These are phyloP conservation scores for Ophiostoma ips DNA, from an alignment of 2,329 filamentous ascomycete species.

Conservation along the genomic window DNA sequence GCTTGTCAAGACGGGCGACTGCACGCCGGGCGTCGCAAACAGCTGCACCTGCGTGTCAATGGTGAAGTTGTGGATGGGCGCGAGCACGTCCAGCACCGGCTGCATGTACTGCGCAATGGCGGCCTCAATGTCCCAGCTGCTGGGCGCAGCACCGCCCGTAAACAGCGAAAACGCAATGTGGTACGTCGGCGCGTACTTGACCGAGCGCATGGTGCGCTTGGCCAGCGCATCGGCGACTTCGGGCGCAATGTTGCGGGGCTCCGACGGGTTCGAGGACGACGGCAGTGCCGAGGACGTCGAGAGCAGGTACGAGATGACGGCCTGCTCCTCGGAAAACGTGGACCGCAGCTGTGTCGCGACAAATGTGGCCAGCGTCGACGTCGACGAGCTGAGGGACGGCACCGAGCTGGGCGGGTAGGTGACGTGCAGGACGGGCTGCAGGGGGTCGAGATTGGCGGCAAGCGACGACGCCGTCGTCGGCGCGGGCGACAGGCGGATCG, in stretches of 20 bases:
- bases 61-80: conserved; percentile 83
- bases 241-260: conserved; percentile 32
- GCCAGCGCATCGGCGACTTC: conserved; percentile 41
- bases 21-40: conserved; percentile 60
- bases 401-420: conserved; percentile 59
- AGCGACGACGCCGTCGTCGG: conserved; percentile 38
- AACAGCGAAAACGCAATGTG: conserved; percentile 95
- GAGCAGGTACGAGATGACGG: conserved; percentile 64
- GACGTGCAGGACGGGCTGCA: conserved; percentile 59
- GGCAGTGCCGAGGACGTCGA: conserved; percentile 42
- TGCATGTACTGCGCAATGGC: conserved; percentile 70
- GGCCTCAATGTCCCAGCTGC: conserved; percentile 78
- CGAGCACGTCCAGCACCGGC: conserved; percentile 66
- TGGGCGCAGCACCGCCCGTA: conserved; percentile 62
- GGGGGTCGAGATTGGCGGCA: conserved; percentile 48
- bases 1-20: conserved; percentile 46
- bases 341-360: conserved; percentile 65
- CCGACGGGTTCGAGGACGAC: background rate
- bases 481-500: conserved; percentile 55
- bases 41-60: conserved; percentile 93
- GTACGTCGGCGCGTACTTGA: conserved; percentile 88
- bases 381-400: conserved; percentile 51
- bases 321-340: conserved; percentile 77
- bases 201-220: conserved; percentile 66
- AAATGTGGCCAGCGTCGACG: conserved; percentile 61